A percentile compares a stretch with the other conserved stretches of the same genome.
These are phyloP conservation scores for Xylaria scruposa DNA, from an alignment of 495 filamentous ascomycete genomes.

Conservation along the genomic window DNA sequence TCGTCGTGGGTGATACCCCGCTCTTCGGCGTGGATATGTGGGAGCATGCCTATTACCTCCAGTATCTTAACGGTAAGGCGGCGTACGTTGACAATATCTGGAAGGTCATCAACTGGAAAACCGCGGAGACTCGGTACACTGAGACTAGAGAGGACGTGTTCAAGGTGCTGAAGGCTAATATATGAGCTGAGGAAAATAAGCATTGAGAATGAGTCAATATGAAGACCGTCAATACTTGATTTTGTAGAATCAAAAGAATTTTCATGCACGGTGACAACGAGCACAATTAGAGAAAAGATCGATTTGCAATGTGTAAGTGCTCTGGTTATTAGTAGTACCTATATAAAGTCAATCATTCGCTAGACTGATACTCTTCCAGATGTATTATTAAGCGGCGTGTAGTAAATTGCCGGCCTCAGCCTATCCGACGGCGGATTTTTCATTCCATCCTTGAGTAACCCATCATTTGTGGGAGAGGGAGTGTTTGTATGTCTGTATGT, in stretches of 20 bases:
- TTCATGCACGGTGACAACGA: neutral
- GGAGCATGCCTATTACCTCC: conserved; percentile 77
- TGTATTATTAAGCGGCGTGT: conserved; percentile 10
- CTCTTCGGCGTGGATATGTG: conserved; percentile 96
- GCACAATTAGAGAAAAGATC: neutral
- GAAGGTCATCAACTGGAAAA: conserved; percentile 98
- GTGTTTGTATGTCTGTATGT: neutral
- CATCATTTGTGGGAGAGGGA: neutral
- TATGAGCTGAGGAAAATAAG: conserved; percentile 29
- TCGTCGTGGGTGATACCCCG: conserved; percentile 84
- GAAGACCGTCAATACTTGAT: neutral
- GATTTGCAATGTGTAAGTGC: neutral
- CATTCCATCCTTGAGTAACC: neutral
- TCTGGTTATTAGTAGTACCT: conserved; percentile 17
- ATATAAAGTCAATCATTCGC: conserved; percentile 13
- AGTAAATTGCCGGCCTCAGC: neutral
- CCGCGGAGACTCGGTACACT: conserved; percentile 81
- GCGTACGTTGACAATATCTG: conserved; percentile 97
- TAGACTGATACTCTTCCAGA: conserved; percentile 1
- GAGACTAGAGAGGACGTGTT: conserved; percentile 47
- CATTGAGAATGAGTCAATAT: neutral
- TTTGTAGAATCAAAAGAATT: neutral
- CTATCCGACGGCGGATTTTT: neutral
- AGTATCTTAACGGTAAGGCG: conserved; percentile 98
- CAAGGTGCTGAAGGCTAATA: conserved; percentile 41